These are phyloP conservation scores for Ascochyta lentis DNA, from an alignment of 2,329 filamentous ascomycete species.

Conservation along the genomic window DNA sequence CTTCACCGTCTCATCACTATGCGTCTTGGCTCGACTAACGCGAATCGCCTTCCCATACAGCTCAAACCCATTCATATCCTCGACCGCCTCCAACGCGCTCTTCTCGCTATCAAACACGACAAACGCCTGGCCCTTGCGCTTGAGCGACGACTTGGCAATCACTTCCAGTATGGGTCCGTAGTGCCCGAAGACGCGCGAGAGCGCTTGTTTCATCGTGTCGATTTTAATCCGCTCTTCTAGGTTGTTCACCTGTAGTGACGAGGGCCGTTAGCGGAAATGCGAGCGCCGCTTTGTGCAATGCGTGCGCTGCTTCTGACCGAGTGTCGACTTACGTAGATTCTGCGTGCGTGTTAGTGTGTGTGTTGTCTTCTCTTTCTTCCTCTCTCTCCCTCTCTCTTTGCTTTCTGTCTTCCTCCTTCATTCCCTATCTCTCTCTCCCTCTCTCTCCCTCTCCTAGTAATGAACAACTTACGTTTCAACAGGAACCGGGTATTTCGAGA, in stretches of 20 bases:
- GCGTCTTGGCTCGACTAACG: conserved; percentile 79
- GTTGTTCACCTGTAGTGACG: conserved; percentile 67
- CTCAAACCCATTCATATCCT: conserved; percentile 90
- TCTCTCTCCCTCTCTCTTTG: too few species aligned
- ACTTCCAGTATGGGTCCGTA: conserved; percentile 87
- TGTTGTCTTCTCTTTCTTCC: too few species aligned
- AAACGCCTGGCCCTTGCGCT: conserved; percentile 94
- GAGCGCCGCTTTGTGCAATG: too few species aligned
- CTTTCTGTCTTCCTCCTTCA: too few species aligned
- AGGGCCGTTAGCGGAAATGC: not conserved
- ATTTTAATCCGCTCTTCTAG: conserved; percentile 92
- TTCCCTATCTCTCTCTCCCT: too few species aligned
- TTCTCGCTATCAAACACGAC: conserved; percentile 86
- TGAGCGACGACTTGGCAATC: conserved; percentile 86
- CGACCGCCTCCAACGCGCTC: conserved; percentile 79
- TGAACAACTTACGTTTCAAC: conserved; percentile 43
- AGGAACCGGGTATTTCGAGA: conserved; percentile 43
- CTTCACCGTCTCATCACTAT: conserved; percentile 86
- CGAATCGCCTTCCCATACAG: conserved; percentile 91
- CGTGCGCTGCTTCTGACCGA: too few species aligned
- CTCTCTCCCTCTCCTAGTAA: too few species aligned
- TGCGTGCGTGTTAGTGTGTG: too few species aligned
- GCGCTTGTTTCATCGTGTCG: conserved; percentile 73
- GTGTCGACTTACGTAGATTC: too few species aligned
- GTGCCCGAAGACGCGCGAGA: conserved; percentile 82